These are phyloP conservation scores for Fusarium penzigii DNA, from an alignment of 2,329 filamentous ascomycete species.

Conservation along the genomic window DNA sequence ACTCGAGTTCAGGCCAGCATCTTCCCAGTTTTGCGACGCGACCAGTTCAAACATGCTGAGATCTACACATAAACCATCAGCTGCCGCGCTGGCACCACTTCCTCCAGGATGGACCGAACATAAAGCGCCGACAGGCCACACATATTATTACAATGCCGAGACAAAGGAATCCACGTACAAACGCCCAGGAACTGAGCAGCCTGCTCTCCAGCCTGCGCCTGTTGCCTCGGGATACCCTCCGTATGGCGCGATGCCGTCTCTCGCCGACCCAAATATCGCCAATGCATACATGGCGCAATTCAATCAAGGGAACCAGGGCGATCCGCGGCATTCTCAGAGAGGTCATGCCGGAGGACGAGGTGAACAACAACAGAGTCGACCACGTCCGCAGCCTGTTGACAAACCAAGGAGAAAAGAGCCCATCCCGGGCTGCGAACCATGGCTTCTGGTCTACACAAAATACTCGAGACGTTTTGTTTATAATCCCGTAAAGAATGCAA, in stretches of 20 bases:
- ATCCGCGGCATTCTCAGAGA: constrained; percentile 33
- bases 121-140: constrained; percentile 82
- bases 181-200: constrained; percentile 56
- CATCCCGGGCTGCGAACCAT: constrained; percentile 82
- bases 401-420: constrained; percentile 76
- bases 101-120: constrained; percentile 90
- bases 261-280: constrained; percentile 57
- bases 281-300: constrained; percentile 63
- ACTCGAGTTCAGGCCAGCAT: too few relatives aligned
- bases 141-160: constrained; percentile 82
- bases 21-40: constrained; percentile 1
- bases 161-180: constrained; percentile 88
- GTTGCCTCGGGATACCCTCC: constrained; percentile 31
- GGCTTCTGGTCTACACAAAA: constrained; percentile 92
- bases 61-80: constrained; percentile 69
- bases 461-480: constrained; percentile 87
- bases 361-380: constrained; percentile 58
- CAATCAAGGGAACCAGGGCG: constrained; percentile 42
- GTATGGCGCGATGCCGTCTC: constrained; percentile 35
- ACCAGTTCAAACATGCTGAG: constrained; percentile 60
- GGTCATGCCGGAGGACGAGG: constrained; percentile 41
- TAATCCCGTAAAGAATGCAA: constrained; percentile 82
- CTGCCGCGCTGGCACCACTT: constrained; percentile 56
- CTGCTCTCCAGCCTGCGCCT: constrained; percentile 18
- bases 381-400: constrained; percentile 70